Evolutionary conservation across 768 basidiomycete species (phyloP).

Genomic region (Mycena olivaceomarginata): DNA sequence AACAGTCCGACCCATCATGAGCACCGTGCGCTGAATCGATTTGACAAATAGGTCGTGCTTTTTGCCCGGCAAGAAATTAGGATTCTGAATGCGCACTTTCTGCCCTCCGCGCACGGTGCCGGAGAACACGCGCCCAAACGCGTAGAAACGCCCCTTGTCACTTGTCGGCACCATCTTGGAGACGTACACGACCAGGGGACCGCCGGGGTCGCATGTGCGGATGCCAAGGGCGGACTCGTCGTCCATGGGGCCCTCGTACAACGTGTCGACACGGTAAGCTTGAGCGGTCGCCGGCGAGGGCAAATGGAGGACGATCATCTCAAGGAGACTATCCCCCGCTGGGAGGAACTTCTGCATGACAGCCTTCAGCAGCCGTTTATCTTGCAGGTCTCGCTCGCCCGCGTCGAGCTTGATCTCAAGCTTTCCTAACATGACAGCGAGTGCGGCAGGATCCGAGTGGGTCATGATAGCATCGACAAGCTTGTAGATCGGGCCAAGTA

Average conservation of each 20-base stretch:
- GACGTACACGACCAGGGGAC: constrained; percentile 97
- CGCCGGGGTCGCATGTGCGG: constrained; percentile 97
- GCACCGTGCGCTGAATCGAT: constrained; percentile 97
- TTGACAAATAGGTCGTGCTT: constrained; percentile 99
- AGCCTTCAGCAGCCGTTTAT: constrained; percentile 96
- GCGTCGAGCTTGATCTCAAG: constrained; percentile 92
- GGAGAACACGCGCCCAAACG: constrained; percentile 99
- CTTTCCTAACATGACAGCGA: constrained; percentile 91
- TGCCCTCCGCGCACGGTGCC: constrained; percentile 97
- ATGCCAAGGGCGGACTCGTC: constrained; percentile 99
- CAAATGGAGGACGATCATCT: constrained; percentile 99
- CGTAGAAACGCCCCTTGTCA: constrained; percentile 99
- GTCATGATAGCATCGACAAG: constrained; percentile 99
- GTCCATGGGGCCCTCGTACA: constrained; percentile 99
- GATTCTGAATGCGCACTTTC: constrained; percentile 99
- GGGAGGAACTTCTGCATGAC: constrained; percentile 99
- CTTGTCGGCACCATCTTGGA: constrained; percentile 99
- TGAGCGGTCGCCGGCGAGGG: constrained; percentile 98
- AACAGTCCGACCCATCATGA: constrained; percentile 99
- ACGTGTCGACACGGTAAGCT: constrained; percentile 98
- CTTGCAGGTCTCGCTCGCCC: constrained; percentile 95
- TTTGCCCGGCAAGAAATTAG: constrained; percentile 98
- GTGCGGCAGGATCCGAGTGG: constrained; percentile 92
- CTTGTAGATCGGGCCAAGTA: constrained; percentile 99
- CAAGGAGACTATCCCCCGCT: constrained; percentile 97